Evolutionary conservation across 169 alveolate genomes (phyloP), one percentile per base, ranked within the genome.

Genomic region (Plasmodium gonderi): DNA sequence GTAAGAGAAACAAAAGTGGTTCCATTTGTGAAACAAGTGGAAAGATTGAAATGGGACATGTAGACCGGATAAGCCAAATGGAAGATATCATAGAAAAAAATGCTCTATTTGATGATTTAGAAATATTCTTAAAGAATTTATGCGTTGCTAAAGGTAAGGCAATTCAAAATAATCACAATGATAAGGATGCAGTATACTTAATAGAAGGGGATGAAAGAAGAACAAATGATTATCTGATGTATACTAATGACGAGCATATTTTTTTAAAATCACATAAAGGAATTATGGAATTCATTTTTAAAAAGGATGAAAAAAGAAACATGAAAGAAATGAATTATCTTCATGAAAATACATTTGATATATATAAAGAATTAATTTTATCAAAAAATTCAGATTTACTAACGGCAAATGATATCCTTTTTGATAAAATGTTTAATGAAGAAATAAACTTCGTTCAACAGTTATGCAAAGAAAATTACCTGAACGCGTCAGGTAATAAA

Each of bases 361-460:
- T 75, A 14, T 87, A 51, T 87, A 87, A 75, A 75, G 79, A 87
- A 75, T 76, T 74, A 54, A 87, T 87, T 26, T n/a, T 87, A 45
- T 87, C 79, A 0, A 87, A 87, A 75, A 75, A 87, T n/a, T 17
- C 74, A 72, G 72, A 74, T 31, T 14, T 17, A 1, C 68, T 17
- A 12, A 75, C 44, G 8, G 74, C 87, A 8, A 33, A 75, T 40
- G 72, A 87, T 49, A 75, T 74, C 17, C 17, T 87, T 29, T 87
- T 87, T 76, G 93, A 87, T 23, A 87, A 87, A 87, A 87, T 51
- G 11, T 87, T 87, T 87, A 87, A 87, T 64, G 94, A 90, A 47
- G 79, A 90, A 90, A 90, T 90, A 31, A 49, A 90, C 29, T 60
- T 78, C 44, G 82, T 90, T 44, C 81, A 90, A 90, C 77, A 79